Evolutionary conservation across 2,329 filamentous ascomycete genomes (phyloP), one percentile per base, ranked within the genome.

Genomic region (Aspergillus sergii): DNA sequence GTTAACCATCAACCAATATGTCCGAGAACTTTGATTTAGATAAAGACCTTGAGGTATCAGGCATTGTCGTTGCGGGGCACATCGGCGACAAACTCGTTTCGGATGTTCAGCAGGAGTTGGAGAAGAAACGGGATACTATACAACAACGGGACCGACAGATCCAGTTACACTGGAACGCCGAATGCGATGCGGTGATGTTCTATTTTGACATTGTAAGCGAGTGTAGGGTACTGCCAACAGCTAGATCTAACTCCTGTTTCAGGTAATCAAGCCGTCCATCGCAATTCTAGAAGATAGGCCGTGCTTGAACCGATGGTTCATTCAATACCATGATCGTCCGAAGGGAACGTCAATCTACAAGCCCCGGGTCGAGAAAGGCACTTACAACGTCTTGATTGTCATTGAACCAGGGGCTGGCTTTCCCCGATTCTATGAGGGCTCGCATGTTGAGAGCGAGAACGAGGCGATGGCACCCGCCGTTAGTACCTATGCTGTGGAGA

Each of bases 1-100:
- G 8, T 11, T 32, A 19, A 32, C 48, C 14, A 30, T n/a, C 48
- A n/a, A 51, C 26, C 48, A 51, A 30, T 51, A 51, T 51, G 48
- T n/a, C 48, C 48, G 48, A 51, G 48, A 51, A 30, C 48, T 32
- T n/a, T n/a, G 48, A 51, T 21, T n/a, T 32, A 51, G 48, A 51
- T 32, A 51, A 32, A 32, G 48, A 51, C 9, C 48, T 51, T 21
- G 16, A 32, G 28, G 9, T n/a, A 21, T 32, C 48, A 12, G 48
- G 48, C n/a, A 51, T 51, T 19, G 28, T 51, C 16, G 19, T 51
- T 21, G 28, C 48, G 19, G 48, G 28, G 14, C 8, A 51, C 28
- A 32, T 51, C 48, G 16, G 30, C 5, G 16, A 32, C 19, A 51
- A 32, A 51, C 48, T 51, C 28, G 26, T 51, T 34, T n/a, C 48